These are phyloP conservation scores for Holtermanniella nyarrowii DNA, from an alignment of 768 basidiomycete genomes.

Conservation along the genomic window DNA sequence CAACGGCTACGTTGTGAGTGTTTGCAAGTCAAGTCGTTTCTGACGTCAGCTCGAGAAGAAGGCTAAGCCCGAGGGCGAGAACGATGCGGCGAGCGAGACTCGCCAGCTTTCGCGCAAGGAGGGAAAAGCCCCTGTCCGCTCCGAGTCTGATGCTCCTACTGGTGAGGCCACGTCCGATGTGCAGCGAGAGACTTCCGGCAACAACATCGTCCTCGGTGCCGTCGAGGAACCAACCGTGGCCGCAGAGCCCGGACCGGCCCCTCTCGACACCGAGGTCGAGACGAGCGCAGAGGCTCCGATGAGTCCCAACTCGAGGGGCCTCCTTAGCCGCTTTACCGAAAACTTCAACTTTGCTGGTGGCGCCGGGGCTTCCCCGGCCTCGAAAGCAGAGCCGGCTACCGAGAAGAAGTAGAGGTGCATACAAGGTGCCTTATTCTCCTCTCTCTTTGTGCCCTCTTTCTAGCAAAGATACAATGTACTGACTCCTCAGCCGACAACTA, in stretches of 20 bases:
- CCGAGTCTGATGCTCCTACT: slow-evolving; percentile 39
- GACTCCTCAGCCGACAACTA: slow-evolving; percentile 4
- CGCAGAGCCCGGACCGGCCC: not conserved
- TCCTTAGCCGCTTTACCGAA: slow-evolving; percentile 29
- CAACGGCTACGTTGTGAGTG: slow-evolving; percentile 58
- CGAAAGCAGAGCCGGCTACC: not conserved
- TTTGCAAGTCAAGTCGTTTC: not conserved
- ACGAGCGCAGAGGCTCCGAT: slow-evolving; percentile 16
- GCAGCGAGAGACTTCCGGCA: slow-evolving; percentile 1
- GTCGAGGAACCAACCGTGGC: not conserved
- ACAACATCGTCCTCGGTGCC: slow-evolving; percentile 1
- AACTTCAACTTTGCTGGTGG: slow-evolving; percentile 4
- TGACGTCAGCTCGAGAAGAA: slow-evolving; percentile 47
- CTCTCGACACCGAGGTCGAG: not conserved
- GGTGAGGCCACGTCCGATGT: slow-evolving; percentile 31
- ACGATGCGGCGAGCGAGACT: slow-evolving; percentile 34
- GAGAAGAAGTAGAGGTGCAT: not conserved
- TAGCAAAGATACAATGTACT: not conserved
- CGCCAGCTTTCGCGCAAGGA: slow-evolving; percentile 53
- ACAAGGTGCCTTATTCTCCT: not conserved
- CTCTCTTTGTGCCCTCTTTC: not conserved
- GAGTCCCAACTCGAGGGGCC: slow-evolving; percentile 21
- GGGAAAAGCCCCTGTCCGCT: slow-evolving; percentile 63
- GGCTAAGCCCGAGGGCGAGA: slow-evolving; percentile 27
- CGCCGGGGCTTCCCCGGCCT: not conserved